Evolutionary conservation across 179 eudicot species (phyloP), one percentile per base, ranked within the genome.

Genomic region (Spergularia azorica): DNA sequence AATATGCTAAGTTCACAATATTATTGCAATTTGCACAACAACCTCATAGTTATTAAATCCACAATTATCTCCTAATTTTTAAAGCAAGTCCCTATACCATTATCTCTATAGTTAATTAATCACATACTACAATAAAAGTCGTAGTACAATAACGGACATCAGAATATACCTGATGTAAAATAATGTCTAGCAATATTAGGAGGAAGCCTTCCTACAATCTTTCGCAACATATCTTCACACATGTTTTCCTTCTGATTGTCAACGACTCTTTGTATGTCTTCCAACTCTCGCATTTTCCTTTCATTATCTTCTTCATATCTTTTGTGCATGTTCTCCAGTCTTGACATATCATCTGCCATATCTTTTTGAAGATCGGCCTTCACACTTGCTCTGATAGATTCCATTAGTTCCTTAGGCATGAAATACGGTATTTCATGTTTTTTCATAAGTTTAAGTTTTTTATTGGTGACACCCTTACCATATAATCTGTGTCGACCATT

Each of bases 291-390:
- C 41, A 43, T 18, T 5, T 73, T 60, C 12, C 26, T 46, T 18
- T n/a, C 14, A 57, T 72, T 5, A 0, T 73, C 67, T 20, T 41
- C 57, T 60, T 73, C 76, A 1, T 60, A 0, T 3, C 46, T 54
- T 20, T 20, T 73, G 10, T 20, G 41, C 41, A 43, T 60, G 43
- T 73, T 57, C 17, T 9, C 0, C 12, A 72, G 8, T 21, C 43
- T 39, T 9, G 17, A 3, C 3, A 38, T 39, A 3, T 58, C 75
- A n/a, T 0, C 3, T 39, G 41, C 64, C 17, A 58, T 15, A 11
- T 72, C 75, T 17, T 72, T 58, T n/a, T 46, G 66, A 46, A 72
- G 10, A 16, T 72, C 57, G 1, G 63, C 50, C 51, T 14, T 13
- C 16, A 74, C 41, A 50, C 51, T 38, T 48, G 62, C 26, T 63